Conservation (phyloP, 441 rosid genomes). For the Gossypium schwendimanii region DNA sequence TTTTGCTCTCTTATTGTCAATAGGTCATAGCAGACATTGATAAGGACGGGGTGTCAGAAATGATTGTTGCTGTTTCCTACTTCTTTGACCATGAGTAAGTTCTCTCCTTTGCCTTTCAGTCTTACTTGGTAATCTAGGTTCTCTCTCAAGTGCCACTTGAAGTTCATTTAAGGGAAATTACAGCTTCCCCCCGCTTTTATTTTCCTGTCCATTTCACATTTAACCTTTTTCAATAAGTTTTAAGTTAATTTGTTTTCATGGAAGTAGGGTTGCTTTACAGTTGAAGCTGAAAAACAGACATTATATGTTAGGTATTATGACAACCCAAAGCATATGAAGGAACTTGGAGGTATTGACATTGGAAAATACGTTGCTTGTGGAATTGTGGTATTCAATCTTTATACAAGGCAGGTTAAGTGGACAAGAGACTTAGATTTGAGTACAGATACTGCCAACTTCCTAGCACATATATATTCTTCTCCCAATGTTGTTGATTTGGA, state of each 20-base stretch:
- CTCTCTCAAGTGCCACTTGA: background rate
- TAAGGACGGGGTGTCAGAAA: constrained; percentile 89
- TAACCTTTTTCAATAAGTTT: background rate
- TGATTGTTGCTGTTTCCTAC: constrained; percentile 90
- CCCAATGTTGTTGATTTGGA: constrained; percentile 97
- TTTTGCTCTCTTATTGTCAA: constrained; percentile 22
- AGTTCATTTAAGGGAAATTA: background rate
- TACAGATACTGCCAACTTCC: constrained; percentile 58
- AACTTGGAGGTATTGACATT: constrained; percentile 79
- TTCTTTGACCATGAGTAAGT: constrained; percentile 97
- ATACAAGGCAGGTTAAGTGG: constrained; percentile 97
- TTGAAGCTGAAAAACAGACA: background rate
- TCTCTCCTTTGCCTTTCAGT: constrained; percentile 8
- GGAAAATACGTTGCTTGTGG: constrained; percentile 85
- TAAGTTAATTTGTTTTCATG: background rate
- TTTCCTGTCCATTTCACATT: background rate
- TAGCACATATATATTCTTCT: constrained; percentile 88
- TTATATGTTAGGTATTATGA: constrained; percentile 74
- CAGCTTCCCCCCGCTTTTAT: background rate
- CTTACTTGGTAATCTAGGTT: background rate
- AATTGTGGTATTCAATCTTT: constrained; percentile 87
- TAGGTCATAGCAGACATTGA: constrained; percentile 98
- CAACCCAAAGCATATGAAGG: constrained; percentile 80
- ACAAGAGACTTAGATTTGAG: constrained; percentile 70
- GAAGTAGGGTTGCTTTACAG: background rate